Evolutionary conservation across 306 rosid species (phyloP), one percentile per base, ranked within the genome.

Genomic region (Mimosa bimucronata): DNA sequence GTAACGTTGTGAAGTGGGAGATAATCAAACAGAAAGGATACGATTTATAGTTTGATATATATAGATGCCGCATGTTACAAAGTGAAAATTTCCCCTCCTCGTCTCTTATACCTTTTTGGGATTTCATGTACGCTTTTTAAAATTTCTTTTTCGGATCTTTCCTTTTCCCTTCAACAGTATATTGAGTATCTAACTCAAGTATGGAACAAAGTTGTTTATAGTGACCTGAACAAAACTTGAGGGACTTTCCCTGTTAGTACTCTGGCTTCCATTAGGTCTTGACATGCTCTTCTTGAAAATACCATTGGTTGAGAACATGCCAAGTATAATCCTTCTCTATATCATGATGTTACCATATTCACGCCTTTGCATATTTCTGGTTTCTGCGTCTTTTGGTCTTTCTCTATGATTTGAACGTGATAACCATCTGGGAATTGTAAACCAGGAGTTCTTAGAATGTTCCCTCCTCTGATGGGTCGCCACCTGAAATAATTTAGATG

Each of bases 361-460:
- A 74, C 38, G 42, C 80, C 46, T 38, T 62, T 41, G 68, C 45
- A 10, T 64, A 38, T 57, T 73, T 79, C 42, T 61, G 46, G 58
- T 30, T 70, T 77, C 58, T 70, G 76, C 81, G 78, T 82, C 41
- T 52, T 80, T 64, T 70, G 78, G 34, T 85, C 87, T 76, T 85
- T 90, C 83, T 89, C 80, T 71, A 18, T 72, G 52, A 92, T 88
- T 71, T 83, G 89, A 58, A 89, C 83, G 53, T 92, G 90, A 69
- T 84, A 91, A 45, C 98, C 98, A 58, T 91, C 76, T 23, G 98
- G 97, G 84, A 90, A 92, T 76, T 91, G 97, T 75, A 92, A 82
- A 65, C 93, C 93, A 12, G 97, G 97, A 75, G 87, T 89, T 80
- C 94, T 85, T 67, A 89, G 68, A 46, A 91, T 90, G 71, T 94